phyloP scores from a whole-genome alignment of 2,329 filamentous ascomycete species.

The Hymenoscyphus albidus region DNA sequence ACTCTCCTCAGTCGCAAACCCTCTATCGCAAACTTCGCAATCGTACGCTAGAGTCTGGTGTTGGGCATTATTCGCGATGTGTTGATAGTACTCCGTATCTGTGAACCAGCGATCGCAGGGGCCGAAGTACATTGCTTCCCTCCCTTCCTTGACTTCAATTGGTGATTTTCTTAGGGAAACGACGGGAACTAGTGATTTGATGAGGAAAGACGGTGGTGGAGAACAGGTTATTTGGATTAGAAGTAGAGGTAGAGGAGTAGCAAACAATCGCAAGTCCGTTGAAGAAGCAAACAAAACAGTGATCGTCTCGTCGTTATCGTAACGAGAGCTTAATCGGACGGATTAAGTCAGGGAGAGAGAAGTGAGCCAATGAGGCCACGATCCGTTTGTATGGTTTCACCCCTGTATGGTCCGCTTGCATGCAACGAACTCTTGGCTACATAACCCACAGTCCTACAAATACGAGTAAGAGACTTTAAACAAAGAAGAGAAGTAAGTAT shows the following conservation, averaged over 20 bases:
- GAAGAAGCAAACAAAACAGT: neutral
- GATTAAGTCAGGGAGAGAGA: neutral
- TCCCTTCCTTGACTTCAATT: neutral
- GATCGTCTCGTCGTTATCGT: neutral
- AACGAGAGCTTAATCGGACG: neutral
- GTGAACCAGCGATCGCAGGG: neutral
- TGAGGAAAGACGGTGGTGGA: neutral
- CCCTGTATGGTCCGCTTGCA: neutral
- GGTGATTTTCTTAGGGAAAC: neutral
- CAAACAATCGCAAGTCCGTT: too few species aligned
- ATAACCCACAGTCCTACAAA: neutral
- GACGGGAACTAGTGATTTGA: neutral
- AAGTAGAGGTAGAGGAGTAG: too few species aligned
- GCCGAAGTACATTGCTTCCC: neutral
- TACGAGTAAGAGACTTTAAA: neutral
- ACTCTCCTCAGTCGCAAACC: slow-evolving; percentile 14
- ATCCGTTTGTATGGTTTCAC: neutral
- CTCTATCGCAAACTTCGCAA: slow-evolving; percentile 20
- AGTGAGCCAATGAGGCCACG: neutral
- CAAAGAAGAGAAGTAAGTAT: too few species aligned
- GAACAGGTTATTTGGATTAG: neutral
- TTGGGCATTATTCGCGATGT: neutral
- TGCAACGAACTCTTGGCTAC: neutral
- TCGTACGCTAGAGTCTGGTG: slow-evolving; percentile 15
- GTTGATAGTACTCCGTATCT: neutral